These are phyloP conservation scores for Saitozyma sp. DNA, from an alignment of 768 basidiomycete genomes.

Conservation along the genomic window DNA sequence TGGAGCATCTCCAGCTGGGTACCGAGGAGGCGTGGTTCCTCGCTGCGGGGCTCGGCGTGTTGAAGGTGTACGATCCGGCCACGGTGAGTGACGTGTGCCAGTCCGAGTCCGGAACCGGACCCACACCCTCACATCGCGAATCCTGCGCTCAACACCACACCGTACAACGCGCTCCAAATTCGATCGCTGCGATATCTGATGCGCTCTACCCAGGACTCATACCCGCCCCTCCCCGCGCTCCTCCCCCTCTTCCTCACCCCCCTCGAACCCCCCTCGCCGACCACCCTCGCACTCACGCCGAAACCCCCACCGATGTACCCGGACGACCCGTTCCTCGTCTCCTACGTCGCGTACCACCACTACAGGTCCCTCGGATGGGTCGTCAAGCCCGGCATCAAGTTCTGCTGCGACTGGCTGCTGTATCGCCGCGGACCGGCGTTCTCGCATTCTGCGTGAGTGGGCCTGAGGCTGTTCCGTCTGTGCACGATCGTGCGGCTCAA, in stretches of 20 bases:
- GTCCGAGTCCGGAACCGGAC: too few relatives aligned
- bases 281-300: slow-evolving; percentile 9
- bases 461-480: too few relatives aligned
- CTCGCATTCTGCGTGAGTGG: slow-evolving; percentile 84
- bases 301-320: slow-evolving; percentile 50
- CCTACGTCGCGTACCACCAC: slow-evolving; percentile 90
- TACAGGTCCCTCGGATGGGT: slow-evolving; percentile 97
- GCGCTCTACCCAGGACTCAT: slow-evolving; percentile 22
- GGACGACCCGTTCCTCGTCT: slow-evolving; percentile 89
- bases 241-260: slow-evolving; percentile 53
- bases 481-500: too few relatives aligned
- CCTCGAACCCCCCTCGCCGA: slow-evolving; percentile 35
- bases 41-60: slow-evolving; percentile 76
- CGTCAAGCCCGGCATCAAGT: slow-evolving; percentile 92
- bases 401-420: slow-evolving; percentile 90
- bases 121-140: too few relatives aligned
- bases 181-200: not conserved
- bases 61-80: slow-evolving; percentile 66
- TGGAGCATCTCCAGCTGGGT: slow-evolving; percentile 89
- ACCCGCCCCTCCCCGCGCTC: slow-evolving; percentile 20
- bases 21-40: slow-evolving; percentile 88
- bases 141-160: not conserved
- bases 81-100: slow-evolving; percentile 61
- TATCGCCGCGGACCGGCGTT: slow-evolving; percentile 96
- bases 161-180: slow-evolving; percentile 4